Evolutionary conservation across 179 eudicot genomes (phyloP).

Genomic region (Drosera spatulata): DNA sequence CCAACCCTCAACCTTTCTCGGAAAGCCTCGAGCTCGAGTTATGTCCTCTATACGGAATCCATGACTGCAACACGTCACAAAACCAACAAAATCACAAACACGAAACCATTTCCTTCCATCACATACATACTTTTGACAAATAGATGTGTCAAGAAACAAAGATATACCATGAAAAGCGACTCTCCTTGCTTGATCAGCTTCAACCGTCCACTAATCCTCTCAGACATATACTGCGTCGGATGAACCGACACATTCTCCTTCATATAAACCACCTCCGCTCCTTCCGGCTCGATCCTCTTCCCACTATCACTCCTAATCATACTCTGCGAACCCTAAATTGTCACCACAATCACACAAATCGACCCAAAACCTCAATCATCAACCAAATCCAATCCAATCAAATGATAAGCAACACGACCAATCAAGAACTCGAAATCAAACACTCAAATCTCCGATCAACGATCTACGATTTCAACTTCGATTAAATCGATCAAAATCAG

Average conservation of each 20-base stretch:
- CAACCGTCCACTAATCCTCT: slow-evolving; percentile 89
- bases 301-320: slow-evolving; percentile 49
- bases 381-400: neutral
- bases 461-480: neutral
- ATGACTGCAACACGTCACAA: slow-evolving; percentile 35
- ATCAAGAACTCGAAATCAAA: no score
- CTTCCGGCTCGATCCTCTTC: slow-evolving; percentile 57
- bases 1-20: slow-evolving; percentile 64
- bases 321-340: slow-evolving; percentile 39
- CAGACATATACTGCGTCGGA: slow-evolving; percentile 78
- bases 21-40: slow-evolving; percentile 66
- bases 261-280: slow-evolving; percentile 54
- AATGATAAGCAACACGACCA: no score
- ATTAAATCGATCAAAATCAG: neutral
- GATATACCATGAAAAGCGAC: slow-evolving; percentile 51
- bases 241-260: slow-evolving; percentile 94
- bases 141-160: no score
- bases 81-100: no score
- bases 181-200: slow-evolving; percentile 68
- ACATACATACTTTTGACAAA: no score
- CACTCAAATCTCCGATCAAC: no score
- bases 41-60: slow-evolving; percentile 92
- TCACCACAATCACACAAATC: neutral
- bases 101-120: no score
- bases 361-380: neutral